A percentile compares a stretch with the other conserved stretches of the same genome.
phyloP scores from a whole-genome alignment of 2,329 filamentous ascomycete genomes.

The Aspergillus transmontanensis region DNA sequence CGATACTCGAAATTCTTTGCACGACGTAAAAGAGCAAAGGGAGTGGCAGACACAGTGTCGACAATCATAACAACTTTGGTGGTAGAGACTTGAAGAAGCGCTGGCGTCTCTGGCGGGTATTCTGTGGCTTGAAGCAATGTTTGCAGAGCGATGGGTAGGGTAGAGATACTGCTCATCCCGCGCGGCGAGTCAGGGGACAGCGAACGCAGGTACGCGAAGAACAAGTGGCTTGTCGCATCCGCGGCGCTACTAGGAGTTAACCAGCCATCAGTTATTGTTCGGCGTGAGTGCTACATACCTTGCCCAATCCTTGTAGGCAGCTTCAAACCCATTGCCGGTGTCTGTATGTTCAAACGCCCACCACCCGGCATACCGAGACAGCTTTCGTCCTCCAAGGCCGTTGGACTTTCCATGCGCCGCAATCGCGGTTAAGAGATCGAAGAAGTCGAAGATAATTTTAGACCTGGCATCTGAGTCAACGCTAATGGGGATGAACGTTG shows the following conservation, averaged over 20 bases:
- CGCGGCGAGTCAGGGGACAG: constrained; percentile 75
- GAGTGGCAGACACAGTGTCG: constrained; percentile 89
- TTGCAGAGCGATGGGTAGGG: constrained; percentile 86
- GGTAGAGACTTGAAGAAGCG: constrained; percentile 75
- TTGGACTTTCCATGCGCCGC: constrained; percentile 93
- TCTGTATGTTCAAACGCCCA: constrained; percentile 96
- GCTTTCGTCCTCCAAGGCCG: constrained; percentile 86
- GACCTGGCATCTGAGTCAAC: constrained; percentile 83
- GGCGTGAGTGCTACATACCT: constrained; percentile 55
- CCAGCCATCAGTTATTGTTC: constrained; percentile 9
- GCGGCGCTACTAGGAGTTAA: constrained; percentile 67
- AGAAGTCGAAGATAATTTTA: constrained; percentile 93
- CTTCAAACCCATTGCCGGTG: constrained; percentile 87
- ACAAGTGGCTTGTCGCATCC: constrained; percentile 93
- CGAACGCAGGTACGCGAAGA: constrained; percentile 95
- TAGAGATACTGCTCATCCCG: constrained; percentile 75
- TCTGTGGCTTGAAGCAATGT: constrained; percentile 89
- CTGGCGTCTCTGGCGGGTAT: constrained; percentile 81
- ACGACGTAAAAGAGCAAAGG: constrained; percentile 84
- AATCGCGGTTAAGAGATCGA: constrained; percentile 86
- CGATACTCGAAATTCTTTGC: constrained; percentile 95
- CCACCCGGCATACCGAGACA: constrained; percentile 95
- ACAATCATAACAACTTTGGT: constrained; percentile 97
- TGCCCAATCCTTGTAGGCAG: constrained; percentile 87
- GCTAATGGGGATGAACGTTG: constrained; percentile 92